Percentiles rank a stretch among this genome's conserved stretches.
These are phyloP conservation scores for Aspergillus calidoustus DNA, from an alignment of 2,329 filamentous ascomycete genomes.

Conservation along the genomic window DNA sequence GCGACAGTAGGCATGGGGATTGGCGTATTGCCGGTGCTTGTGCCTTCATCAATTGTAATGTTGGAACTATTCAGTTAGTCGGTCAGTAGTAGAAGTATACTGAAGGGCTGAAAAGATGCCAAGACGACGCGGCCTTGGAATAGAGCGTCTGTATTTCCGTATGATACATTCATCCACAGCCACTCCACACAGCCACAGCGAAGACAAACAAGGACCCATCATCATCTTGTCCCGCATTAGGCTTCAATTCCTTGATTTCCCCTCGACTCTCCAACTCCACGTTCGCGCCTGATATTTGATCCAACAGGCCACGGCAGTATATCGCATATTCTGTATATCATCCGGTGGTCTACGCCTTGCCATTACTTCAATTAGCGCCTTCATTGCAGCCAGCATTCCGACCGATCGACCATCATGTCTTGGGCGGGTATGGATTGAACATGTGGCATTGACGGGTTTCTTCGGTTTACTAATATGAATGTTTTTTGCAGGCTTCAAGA, in stretches of 20 bases:
- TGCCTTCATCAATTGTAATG: too few species aligned
- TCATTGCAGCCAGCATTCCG: neutral
- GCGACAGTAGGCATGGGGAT: neutral
- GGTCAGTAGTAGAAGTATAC: neutral
- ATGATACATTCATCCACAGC: conserved; percentile 3
- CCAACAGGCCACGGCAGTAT: neutral
- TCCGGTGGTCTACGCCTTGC: neutral
- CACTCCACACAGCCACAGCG: conserved; percentile 18
- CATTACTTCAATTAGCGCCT: neutral
- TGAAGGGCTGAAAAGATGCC: neutral
- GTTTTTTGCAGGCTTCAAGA: conserved; percentile 74
- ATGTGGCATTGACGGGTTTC: neutral
- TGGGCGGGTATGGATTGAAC: conserved; percentile 64
- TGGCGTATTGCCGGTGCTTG: neutral
- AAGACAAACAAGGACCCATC: conserved; percentile 15
- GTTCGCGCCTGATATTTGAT: conserved; percentile 1
- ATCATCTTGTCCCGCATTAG: conserved; percentile 23
- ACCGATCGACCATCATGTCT: conserved; percentile 61
- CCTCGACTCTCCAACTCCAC: conserved; percentile 6
- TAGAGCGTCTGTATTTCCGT: conserved; percentile 7
- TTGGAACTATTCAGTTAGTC: neutral
- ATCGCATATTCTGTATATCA: neutral
- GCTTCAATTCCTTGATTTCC: conserved; percentile 19
- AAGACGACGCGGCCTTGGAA: neutral
- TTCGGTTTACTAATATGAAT: conserved; percentile 11